A percentile compares a stretch with the other conserved stretches of the same genome.
Conservation (phyloP, 257 asterid species). For the Penstemon eatonii region DNA sequence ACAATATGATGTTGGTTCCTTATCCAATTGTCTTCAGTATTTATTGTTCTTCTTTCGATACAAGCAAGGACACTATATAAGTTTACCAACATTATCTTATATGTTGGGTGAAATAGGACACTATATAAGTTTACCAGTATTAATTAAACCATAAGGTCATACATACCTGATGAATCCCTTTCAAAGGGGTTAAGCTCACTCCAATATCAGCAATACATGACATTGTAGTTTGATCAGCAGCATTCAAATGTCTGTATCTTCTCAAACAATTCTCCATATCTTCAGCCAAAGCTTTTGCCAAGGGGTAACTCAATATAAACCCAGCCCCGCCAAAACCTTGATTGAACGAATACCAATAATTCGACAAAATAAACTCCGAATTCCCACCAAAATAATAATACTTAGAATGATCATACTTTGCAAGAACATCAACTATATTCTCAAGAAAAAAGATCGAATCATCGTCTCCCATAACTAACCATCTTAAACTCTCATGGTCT, state of each 20-base stretch:
- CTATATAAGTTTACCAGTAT: no score
- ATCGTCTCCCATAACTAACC: slow-evolving; percentile 73
- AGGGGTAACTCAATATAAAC: slow-evolving; percentile 48
- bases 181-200: slow-evolving; percentile 37
- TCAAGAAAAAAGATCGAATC: slow-evolving; percentile 51
- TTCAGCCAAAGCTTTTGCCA: slow-evolving; percentile 47
- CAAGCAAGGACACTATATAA: background rate
- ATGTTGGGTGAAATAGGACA: no score
- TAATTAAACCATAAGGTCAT: no score
- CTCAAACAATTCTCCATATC: slow-evolving; percentile 45
- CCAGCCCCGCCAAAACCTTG: slow-evolving; percentile 70
- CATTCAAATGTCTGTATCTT: slow-evolving; percentile 38
- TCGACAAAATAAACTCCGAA: slow-evolving; percentile 52
- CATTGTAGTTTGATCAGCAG: slow-evolving; percentile 54
- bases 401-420: slow-evolving; percentile 44
- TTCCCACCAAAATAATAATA: slow-evolving; percentile 53
- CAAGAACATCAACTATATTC: slow-evolving; percentile 44
- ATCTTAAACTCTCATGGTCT: slow-evolving; percentile 40
- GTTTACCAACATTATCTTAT: background rate
- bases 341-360: slow-evolving; percentile 44
- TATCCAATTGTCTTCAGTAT: background rate
- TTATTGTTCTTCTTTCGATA: background rate
- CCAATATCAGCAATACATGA: slow-evolving; percentile 58
- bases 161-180: slow-evolving; percentile 66
- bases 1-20: background rate